Evolutionary conservation across 2,329 filamentous ascomycete genomes (phyloP).

Genomic region (Trichoderma sp.): DNA sequence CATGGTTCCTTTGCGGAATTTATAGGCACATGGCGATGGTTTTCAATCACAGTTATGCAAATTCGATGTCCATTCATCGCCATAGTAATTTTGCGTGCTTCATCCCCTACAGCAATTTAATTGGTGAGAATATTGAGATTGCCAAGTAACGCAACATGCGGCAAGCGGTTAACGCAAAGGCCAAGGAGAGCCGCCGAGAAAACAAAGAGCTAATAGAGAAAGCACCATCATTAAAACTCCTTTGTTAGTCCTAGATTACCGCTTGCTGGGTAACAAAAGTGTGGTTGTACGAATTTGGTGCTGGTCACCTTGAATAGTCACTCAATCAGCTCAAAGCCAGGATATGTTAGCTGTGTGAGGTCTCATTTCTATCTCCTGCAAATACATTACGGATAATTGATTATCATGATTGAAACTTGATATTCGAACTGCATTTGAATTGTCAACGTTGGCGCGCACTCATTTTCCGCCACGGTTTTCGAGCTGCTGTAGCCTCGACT

Average conservation of each 20-base stretch:
- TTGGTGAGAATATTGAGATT: neutral
- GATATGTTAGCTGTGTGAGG: neutral
- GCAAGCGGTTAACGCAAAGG: neutral
- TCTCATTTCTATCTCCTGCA: neutral
- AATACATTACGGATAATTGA: neutral
- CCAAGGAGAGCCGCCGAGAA: neutral
- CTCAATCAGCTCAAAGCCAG: neutral
- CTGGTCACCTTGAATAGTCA: neutral
- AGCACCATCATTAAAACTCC: neutral
- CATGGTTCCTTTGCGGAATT: neutral
- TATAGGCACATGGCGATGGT: neutral
- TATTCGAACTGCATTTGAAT: neutral
- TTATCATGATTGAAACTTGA: neutral
- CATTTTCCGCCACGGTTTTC: too few relatives aligned
- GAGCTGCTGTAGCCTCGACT: neutral
- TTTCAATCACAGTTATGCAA: neutral
- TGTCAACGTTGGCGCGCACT: neutral
- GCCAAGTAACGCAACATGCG: constrained; percentile 4
- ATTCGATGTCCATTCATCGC: neutral
- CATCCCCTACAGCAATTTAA: neutral
- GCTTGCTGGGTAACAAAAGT: neutral
- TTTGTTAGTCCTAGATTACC: neutral
- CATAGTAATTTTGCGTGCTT: neutral
- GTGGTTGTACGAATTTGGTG: neutral
- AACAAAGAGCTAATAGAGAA: neutral